Conservation (phyloP, 2,329 filamentous ascomycete genomes). For the Scorias spongiosa region DNA sequence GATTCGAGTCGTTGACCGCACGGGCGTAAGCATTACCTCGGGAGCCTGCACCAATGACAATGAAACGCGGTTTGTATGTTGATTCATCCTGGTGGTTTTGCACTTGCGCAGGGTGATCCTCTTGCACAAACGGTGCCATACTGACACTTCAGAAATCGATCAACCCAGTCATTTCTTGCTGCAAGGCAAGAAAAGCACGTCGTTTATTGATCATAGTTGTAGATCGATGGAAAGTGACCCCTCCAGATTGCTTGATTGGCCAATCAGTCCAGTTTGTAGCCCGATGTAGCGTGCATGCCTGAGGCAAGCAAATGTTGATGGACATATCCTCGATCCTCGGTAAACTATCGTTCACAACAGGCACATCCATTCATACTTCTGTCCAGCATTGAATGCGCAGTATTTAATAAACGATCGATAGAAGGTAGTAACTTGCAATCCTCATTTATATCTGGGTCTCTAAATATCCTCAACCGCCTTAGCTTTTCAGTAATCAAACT, state of each 20-base stretch:
- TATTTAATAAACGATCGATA: neutral
- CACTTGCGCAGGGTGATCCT: neutral
- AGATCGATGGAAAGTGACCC: too few species aligned
- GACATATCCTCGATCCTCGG: neutral
- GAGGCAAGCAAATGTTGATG: too few species aligned
- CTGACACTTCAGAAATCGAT: neutral
- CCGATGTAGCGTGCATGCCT: too few species aligned
- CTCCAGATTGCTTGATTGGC: too few species aligned
- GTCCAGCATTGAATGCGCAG: neutral
- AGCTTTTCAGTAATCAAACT: neutral
- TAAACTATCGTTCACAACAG: neutral
- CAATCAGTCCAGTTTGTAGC: too few species aligned
- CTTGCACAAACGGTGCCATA: neutral
- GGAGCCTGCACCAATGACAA: slow-evolving; percentile 71
- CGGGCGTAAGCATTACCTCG: slow-evolving; percentile 61
- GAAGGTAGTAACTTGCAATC: too few species aligned
- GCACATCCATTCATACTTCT: neutral
- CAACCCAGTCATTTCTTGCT: too few species aligned
- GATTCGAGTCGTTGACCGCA: slow-evolving; percentile 48
- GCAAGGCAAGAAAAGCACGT: too few species aligned
- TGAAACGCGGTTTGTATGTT: slow-evolving; percentile 35
- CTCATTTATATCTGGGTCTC: neutral
- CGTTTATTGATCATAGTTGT: too few species aligned
- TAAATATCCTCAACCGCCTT: neutral
- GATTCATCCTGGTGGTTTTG: neutral